These are phyloP conservation scores for Blastobotrys parvus DNA, from an alignment of 805 yeast genomes.

Conservation along the genomic window DNA sequence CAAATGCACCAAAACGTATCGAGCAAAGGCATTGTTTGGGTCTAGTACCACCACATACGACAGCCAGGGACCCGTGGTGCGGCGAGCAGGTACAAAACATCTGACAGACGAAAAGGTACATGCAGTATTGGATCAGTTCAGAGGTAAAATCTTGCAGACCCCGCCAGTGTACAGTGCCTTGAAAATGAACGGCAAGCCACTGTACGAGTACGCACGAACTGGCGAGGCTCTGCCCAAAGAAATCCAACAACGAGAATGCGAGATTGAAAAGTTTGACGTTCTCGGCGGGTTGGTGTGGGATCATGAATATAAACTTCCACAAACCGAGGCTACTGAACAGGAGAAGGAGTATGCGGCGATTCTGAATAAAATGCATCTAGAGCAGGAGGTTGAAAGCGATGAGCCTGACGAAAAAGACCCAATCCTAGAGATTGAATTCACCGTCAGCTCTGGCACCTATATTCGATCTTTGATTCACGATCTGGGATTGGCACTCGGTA, in stretches of 20 bases:
- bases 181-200: constrained; percentile 87
- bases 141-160: constrained; percentile 77
- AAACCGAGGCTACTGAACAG: constrained; percentile 25
- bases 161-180: constrained; percentile 95
- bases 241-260: constrained; percentile 70
- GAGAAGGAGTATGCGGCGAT: constrained; percentile 34
- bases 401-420: constrained; percentile 16
- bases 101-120: constrained; percentile 46
- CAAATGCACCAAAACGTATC: constrained; percentile 71
- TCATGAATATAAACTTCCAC: constrained; percentile 43
- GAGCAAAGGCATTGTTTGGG: constrained; percentile 79
- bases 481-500: constrained; percentile 69
- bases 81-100: constrained; percentile 48
- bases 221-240: constrained; percentile 76
- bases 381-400: constrained; percentile 18
- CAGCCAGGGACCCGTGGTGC: constrained; percentile 72
- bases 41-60: constrained; percentile 92
- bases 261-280: constrained; percentile 46
- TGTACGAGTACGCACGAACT: constrained; percentile 89
- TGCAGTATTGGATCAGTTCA: constrained; percentile 49
- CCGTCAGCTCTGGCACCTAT: constrained; percentile 92
- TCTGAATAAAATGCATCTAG: constrained; percentile 29
- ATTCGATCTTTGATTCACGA: constrained; percentile 87
- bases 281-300: constrained; percentile 45
- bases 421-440: constrained; percentile 59